Evolutionary conservation across 345 rosid genomes (phyloP), one percentile per base, ranked within the genome.

Genomic region (Euclidium syriacum): DNA sequence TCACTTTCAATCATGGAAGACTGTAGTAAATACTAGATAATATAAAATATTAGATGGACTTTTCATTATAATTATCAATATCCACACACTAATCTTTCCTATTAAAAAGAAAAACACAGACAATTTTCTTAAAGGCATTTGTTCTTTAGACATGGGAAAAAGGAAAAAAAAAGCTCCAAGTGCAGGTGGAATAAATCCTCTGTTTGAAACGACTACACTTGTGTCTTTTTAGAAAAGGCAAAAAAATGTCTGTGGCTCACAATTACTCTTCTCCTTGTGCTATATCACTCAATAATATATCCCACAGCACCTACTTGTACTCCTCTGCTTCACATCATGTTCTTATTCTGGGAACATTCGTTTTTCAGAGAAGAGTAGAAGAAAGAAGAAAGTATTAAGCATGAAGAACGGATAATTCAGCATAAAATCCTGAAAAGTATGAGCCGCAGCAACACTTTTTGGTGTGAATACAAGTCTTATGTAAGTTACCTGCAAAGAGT

Each of bases 121-220:
- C 24, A 35, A 11, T 29, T 39, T 26, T 50, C 32, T 3, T 12
- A 32, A 34, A 33, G 24, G 61, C 48, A 60, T 52, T 34, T 68
- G 67, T 68, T 59, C 73, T 68, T 68, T 68, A 41, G 52, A 68
- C 73, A 59, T 42, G 0, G 11, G 5, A 35, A 47, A 49, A 22
- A 60, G n/a, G n/a, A n/a, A 25, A 39, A 42, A 36, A 25, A 35
- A 40, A 48, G 2, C 47, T 41, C 38, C 61, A 68, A 60, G 67
- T 68, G 67, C 73, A 68, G 17, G 19, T 60, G 46, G 73, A 68
- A 68, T 52, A 52, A 51, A 59, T 68, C 61, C 73, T 60, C 54
- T 50, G 11, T 41, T 42, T 59, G 73, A 68, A 59, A 52, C 73
- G 67, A 67, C 59, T 49, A 49, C 65, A 39, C 59, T 39, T 22